phyloP scores from a whole-genome alignment of 371 early-diverging fungal genomes.

The Entomophthora muscae region DNA sequence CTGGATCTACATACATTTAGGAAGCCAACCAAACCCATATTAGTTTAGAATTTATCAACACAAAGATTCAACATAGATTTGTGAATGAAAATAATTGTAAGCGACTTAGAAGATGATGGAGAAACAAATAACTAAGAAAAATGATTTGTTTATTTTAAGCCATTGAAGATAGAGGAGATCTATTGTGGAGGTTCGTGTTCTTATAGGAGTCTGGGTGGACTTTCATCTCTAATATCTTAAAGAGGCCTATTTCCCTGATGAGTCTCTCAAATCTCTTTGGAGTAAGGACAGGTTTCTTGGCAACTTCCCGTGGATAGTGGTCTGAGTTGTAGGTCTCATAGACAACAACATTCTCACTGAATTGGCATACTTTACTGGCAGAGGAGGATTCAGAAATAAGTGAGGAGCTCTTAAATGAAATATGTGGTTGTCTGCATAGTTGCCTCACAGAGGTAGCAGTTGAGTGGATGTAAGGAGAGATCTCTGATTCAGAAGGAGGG shows the following conservation, averaged over 20 bases:
- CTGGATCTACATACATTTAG: too few relatives aligned
- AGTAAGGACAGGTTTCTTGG: neutral
- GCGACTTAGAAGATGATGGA: too few relatives aligned
- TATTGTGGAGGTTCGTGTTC: neutral
- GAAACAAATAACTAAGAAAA: too few relatives aligned
- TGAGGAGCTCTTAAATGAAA: neutral
- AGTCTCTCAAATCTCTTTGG: neutral
- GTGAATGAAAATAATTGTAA: too few relatives aligned
- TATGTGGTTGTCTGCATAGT: neutral
- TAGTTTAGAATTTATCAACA: too few relatives aligned
- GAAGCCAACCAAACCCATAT: too few relatives aligned
- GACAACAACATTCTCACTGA: neutral
- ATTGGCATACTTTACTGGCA: neutral
- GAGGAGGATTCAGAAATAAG: neutral
- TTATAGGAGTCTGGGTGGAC: conserved; percentile 3
- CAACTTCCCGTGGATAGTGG: neutral
- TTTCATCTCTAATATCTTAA: conserved; percentile 5
- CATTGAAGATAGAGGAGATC: neutral
- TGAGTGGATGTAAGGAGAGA: neutral
- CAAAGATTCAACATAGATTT: too few relatives aligned
- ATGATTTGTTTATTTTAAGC: neutral
- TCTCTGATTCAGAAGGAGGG: neutral
- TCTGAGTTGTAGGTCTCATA: conserved; percentile 5
- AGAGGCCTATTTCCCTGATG: neutral
- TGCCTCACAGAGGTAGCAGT: neutral